These are phyloP conservation scores for Raffaelea deltoideospora DNA, from an alignment of 2,329 filamentous ascomycete species.

Conservation along the genomic window DNA sequence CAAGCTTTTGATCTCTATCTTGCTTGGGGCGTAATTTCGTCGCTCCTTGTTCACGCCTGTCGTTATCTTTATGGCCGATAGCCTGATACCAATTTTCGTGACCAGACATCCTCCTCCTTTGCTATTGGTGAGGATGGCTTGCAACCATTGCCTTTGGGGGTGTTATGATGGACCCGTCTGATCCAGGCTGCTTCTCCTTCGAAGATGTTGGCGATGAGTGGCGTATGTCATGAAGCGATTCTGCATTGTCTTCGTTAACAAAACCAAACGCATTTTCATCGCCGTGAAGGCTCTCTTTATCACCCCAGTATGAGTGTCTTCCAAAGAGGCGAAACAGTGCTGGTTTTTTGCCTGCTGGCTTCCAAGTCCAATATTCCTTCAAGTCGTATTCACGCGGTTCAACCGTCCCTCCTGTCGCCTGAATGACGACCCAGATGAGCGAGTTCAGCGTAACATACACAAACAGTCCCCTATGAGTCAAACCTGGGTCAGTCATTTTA, in stretches of 20 bases:
- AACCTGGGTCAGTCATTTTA: not conserved
- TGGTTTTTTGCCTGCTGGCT: constrained; percentile 28
- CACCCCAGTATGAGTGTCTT: constrained; percentile 13
- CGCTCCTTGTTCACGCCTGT: too few species aligned
- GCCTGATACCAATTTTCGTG: too few species aligned
- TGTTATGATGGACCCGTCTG: not conserved
- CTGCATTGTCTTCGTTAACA: constrained; percentile 2
- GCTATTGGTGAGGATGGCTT: constrained; percentile 1
- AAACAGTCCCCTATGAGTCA: constrained; percentile 31
- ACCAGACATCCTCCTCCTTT: not conserved
- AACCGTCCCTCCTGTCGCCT: constrained; percentile 24
- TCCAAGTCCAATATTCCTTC: constrained; percentile 42
- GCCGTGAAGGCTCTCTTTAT: constrained; percentile 7
- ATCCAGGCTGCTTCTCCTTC: constrained; percentile 1
- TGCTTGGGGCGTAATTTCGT: too few species aligned
- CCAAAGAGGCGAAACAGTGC: constrained; percentile 27
- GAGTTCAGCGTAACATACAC: constrained; percentile 33
- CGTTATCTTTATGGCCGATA: too few species aligned
- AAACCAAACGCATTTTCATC: constrained; percentile 5
- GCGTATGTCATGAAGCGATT: constrained; percentile 5
- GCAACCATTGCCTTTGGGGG: constrained; percentile 4
- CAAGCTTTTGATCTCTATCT: too few species aligned
- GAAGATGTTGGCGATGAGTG: not conserved
- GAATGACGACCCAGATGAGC: constrained; percentile 29
- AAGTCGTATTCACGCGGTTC: constrained; percentile 36